Percentiles rank a stretch among this genome's conserved stretches.
phyloP scores from a whole-genome alignment of 805 yeast species.

The Lipomyces lipofer region DNA sequence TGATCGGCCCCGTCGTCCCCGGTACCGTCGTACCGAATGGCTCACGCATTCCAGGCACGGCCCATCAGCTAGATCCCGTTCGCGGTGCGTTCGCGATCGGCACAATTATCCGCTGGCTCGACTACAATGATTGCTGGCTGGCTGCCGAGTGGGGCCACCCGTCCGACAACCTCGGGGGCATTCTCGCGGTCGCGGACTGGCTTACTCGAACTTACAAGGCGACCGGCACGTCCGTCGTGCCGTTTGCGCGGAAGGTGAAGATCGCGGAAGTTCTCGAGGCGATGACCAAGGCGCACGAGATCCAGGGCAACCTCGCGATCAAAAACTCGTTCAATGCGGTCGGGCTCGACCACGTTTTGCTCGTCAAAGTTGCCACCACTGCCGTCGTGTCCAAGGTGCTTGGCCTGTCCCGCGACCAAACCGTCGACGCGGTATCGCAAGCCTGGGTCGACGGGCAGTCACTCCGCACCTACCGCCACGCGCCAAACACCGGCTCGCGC shows the following conservation, averaged over 20 bases:
- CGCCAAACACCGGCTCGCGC: conserved; percentile 63
- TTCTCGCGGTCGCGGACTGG: conserved; percentile 59
- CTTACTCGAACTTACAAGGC: conserved; percentile 49
- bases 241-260: conserved; percentile 47
- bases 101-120: conserved; percentile 59
- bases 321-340: conserved; percentile 62
- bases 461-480: conserved; percentile 61
- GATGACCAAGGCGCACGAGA: conserved; percentile 67
- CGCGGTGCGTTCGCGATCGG: conserved; percentile 61
- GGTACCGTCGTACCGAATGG: conserved; percentile 58
- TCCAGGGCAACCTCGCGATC: conserved; percentile 59
- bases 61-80: conserved; percentile 53
- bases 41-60: conserved; percentile 56
- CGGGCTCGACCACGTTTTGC: conserved; percentile 60
- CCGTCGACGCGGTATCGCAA: conserved; percentile 57
- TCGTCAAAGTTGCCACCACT: conserved; percentile 61
- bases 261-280: conserved; percentile 53
- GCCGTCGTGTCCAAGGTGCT: conserved; percentile 59
- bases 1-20: conserved; percentile 59
- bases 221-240: conserved; percentile 39
- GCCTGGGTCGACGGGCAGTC: conserved; percentile 64
- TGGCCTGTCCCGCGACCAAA: conserved; percentile 53
- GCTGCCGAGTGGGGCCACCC: conserved; percentile 76
- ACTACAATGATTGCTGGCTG: conserved; percentile 64
- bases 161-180: conserved; percentile 60